A percentile compares a stretch with the other conserved stretches of the same genome.
phyloP scores from a whole-genome alignment of 192 early-diverging fungal species.

The Backusella liffmaniae region DNA sequence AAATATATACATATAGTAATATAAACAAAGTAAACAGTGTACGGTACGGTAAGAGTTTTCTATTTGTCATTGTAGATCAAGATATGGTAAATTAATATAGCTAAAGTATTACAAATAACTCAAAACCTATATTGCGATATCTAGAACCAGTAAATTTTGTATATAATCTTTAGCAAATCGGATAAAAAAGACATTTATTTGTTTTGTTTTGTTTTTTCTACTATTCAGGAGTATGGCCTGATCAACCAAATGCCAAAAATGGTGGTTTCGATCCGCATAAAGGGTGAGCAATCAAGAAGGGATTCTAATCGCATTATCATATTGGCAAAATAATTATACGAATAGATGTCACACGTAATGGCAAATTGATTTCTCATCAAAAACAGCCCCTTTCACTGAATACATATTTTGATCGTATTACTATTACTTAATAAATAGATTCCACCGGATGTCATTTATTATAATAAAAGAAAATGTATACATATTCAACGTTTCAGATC shows the following conservation, averaged over 20 bases:
- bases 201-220: too few species aligned
- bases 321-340: neutral
- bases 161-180: neutral
- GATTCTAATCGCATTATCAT: neutral
- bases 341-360: neutral
- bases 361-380: neutral
- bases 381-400: neutral
- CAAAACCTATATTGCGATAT: neutral
- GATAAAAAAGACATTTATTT: neutral
- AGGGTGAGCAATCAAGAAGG: neutral
- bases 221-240: too few species aligned
- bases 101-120: too few species aligned
- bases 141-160: neutral
- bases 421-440: neutral
- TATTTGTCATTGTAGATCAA: neutral
- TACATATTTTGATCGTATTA: neutral
- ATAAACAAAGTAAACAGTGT: neutral
- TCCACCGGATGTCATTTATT: neutral
- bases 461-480: neutral
- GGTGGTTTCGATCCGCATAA: neutral
- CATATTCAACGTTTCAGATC: neutral
- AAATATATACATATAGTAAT: neutral
- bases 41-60: neutral
- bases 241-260: neutral
- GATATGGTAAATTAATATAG: too few species aligned